Evolutionary conservation across 495 filamentous ascomycete genomes (phyloP), one percentile per base, ranked within the genome.

Genomic region (Talaromyces proteolyticus): DNA sequence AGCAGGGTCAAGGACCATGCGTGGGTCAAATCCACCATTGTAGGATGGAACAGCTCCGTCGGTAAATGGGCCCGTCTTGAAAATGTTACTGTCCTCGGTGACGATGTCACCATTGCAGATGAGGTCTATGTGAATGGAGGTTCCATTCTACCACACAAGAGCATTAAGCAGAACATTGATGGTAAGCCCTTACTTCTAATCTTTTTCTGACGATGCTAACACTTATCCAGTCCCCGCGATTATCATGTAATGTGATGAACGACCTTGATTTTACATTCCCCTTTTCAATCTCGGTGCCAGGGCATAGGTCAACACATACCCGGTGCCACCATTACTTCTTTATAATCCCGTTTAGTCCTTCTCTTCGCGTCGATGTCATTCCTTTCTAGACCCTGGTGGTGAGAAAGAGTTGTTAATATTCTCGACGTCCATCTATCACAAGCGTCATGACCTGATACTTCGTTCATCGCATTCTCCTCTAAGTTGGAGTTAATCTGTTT

Each of bases 51-150:
- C 76, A 95, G 89, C 76, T 86, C 84, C 26, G 89, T 99, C 29
- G 93, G 93, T 53, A 84, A 84, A 58, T 99, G 93, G 93, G 92
- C 93, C 50, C 85, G 93, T 53, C 73, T 99, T 60, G 93, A 99
- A 78, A 98, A 98, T 61, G 93, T 99, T 21, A 89, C 87, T 2
- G 93, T 99, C 44, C 80, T 99, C 39, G 93, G 93, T 56, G 94
- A 99, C 68, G 93, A 99, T 67, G 93, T 99, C n/a, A 96, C 89
- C 49, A 95, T 99, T 66, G 91, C 88, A 44, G 93, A 99, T 64
- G 93, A 99, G 70, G 86, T 99, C 37, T 97, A 99, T 67, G 94
- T 97, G 64, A 99, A 99, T 71, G 93, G 93, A 57, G 93, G 94
- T 50, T 92, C 88, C 55, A 84, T 99, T 53, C 73, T 99, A 59